Base-by-base conservation (phyloP, 371 early-diverging fungal genomes). In the Apophysomyces trapeziformis region DNA sequence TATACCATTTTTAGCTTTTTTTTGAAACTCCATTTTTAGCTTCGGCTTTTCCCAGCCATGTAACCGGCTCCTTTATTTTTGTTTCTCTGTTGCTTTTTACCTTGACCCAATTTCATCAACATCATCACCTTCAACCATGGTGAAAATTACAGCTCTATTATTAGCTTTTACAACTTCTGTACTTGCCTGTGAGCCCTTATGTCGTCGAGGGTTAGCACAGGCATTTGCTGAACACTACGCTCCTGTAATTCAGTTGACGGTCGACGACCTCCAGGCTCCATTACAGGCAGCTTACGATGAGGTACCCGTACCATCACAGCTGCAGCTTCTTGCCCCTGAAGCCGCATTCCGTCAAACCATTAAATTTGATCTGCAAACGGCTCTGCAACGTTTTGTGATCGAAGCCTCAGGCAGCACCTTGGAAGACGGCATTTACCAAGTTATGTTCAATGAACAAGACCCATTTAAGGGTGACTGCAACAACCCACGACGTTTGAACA, bases 381-480 rank as follows among this genome's bases (percentile, higher is more conserved):
- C 68, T 16, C 35, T 74, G n/a, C 66, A 68, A 11, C 39, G 57
- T 50, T 70, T 73, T 18, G 63, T 73, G 14, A 54, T 68, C 41
- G 57, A 59, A 6, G 65, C 66, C 3, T 64, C 80, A 7, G 68
- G 71, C 7, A 61, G 73, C 1, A 56, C 72, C 4, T 68, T 66
- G 62, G 78, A 77, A 64, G 69, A 77, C 64, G 77, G 78, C 5
- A 70, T 87, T 54, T 82, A 70, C 63, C 69, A 75, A 57, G 78
- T 83, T 41, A 85, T 87, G 65, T 89, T 89, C 66, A 72, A 76
- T 58, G 83, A 85, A 64, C 75, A 80, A n/a, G 74, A 85, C 45
- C 80, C 85, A 60, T 87, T 87, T 74, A 87, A 84, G 64, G 89
- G 89, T 32, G 87, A 89, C 46, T 89, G 89, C 74, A 86, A 89